Conservation (phyloP, 2,329 filamentous ascomycete species). For the Verticillium alfalfae region DNA sequence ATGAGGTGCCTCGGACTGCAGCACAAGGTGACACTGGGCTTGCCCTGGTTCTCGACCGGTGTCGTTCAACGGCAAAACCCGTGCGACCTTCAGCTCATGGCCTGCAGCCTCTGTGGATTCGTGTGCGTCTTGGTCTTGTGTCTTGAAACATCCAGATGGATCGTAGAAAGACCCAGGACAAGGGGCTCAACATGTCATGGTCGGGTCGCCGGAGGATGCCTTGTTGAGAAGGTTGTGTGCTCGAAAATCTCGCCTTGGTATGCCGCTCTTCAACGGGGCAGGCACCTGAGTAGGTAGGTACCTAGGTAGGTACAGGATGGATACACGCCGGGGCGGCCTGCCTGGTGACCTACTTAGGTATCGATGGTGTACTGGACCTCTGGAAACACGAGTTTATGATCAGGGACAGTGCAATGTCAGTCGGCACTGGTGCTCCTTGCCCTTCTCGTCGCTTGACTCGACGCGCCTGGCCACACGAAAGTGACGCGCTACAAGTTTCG, state of each 20-base stretch:
- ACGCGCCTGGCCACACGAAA: background rate
- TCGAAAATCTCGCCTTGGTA: too few species aligned
- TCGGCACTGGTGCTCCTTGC: too few species aligned
- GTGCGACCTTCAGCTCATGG: background rate
- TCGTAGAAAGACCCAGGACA: background rate
- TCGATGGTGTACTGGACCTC: too few species aligned
- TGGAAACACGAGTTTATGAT: too few species aligned
- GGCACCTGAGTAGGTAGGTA: too few species aligned
- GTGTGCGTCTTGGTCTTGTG: background rate
- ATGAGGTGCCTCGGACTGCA: background rate
- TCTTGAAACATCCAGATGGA: background rate
- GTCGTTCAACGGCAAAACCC: background rate
- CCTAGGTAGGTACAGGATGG: too few species aligned
- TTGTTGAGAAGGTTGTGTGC: background rate
- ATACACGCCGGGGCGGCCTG: too few species aligned
- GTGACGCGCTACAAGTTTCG: background rate
- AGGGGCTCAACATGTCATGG: conserved; percentile 4
- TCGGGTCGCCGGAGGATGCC: conserved; percentile 10
- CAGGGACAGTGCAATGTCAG: too few species aligned
- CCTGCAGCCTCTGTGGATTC: background rate
- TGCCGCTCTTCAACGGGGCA: too few species aligned
- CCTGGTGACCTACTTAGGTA: too few species aligned
- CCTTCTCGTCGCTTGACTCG: background rate
- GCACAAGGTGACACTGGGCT: background rate
- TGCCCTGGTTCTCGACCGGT: background rate